These are phyloP conservation scores for Amaranthus tricolor DNA, from an alignment of 179 eudicot genomes.

Conservation along the genomic window DNA sequence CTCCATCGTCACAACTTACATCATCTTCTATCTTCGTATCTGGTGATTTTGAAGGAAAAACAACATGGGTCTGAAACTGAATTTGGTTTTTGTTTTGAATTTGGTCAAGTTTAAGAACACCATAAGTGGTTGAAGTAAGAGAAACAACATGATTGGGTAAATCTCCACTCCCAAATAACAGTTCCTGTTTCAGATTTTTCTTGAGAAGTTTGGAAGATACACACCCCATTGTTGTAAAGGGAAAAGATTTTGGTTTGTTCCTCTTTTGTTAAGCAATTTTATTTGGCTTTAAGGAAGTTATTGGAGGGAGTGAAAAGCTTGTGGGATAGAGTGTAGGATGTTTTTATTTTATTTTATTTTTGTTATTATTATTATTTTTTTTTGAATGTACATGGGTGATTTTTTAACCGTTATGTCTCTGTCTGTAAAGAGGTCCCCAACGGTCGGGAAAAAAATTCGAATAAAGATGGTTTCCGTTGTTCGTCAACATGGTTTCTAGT, in stretches of 20 bases:
- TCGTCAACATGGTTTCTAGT: too few species aligned
- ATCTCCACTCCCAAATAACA: slow-evolving; percentile 28
- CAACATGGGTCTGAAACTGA: not conserved
- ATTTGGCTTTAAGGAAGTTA: slow-evolving; percentile 13
- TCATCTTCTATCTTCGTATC: not conserved
- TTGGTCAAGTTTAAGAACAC: slow-evolving; percentile 64
- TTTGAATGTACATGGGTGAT: slow-evolving; percentile 18
- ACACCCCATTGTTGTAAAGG: slow-evolving; percentile 62
- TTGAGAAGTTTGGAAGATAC: slow-evolving; percentile 58
- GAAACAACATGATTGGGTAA: slow-evolving; percentile 61
- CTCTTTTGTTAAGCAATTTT: not conserved
- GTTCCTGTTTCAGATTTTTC: slow-evolving; percentile 43
- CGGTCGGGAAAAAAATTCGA: slow-evolving; percentile 42
- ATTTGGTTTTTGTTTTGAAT: slow-evolving; percentile 13
- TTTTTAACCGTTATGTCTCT: slow-evolving; percentile 28
- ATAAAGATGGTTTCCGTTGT: not conserved
- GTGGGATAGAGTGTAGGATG: slow-evolving; percentile 15
- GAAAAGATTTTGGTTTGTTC: not conserved
- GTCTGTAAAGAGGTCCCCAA: slow-evolving; percentile 37
- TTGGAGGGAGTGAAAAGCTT: slow-evolving; percentile 16
- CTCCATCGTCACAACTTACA: not conserved
- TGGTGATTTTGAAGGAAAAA: not conserved
- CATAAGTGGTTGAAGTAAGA: slow-evolving; percentile 82
- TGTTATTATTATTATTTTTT: slow-evolving; percentile 5
- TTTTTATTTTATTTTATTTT: not conserved